Evolutionary conservation across 208 protist genomes (phyloP).

Genomic region (Herpetomonas tarakana): DNA sequence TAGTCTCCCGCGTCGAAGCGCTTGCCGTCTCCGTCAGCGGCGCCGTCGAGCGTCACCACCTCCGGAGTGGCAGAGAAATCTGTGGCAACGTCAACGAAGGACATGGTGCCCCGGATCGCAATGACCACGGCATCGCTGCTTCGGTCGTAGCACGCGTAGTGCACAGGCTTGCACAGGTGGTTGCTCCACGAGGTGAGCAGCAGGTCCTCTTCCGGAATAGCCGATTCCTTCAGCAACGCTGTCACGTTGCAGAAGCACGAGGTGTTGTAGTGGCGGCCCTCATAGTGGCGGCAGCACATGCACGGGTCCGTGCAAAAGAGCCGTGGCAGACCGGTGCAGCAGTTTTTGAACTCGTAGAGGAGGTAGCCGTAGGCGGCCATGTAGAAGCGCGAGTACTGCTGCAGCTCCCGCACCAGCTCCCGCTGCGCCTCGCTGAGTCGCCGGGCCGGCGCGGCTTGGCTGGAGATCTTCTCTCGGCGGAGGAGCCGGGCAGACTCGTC

Average conservation of each 20-base stretch:
- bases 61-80: slow-evolving; percentile 62
- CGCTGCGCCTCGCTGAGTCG: slow-evolving; percentile 34
- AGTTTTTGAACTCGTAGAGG: slow-evolving; percentile 69
- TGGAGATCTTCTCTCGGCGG: slow-evolving; percentile 34
- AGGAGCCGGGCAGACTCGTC: slow-evolving; percentile 8
- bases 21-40: slow-evolving; percentile 4
- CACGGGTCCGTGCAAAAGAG: slow-evolving; percentile 61
- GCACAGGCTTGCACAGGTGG: slow-evolving; percentile 62
- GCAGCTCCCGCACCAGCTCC: slow-evolving; percentile 35
- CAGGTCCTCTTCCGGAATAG: slow-evolving; percentile 55
- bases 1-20: slow-evolving; percentile 33
- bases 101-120: slow-evolving; percentile 88
- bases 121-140: slow-evolving; percentile 57
- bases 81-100: slow-evolving; percentile 77
- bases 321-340: slow-evolving; percentile 40
- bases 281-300: slow-evolving; percentile 60
- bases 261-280: slow-evolving; percentile 42
- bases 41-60: slow-evolving; percentile 30
- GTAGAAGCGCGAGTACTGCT: slow-evolving; percentile 71
- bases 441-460: slow-evolving; percentile 43
- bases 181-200: slow-evolving; percentile 74
- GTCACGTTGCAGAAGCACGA: slow-evolving; percentile 63
- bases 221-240: slow-evolving; percentile 51
- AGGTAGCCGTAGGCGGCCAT: slow-evolving; percentile 75
- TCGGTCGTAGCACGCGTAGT: slow-evolving; percentile 73